Percentiles rank a stretch among this genome's conserved stretches.
These are phyloP conservation scores for Colletotrichum musae DNA, from an alignment of 2,329 filamentous ascomycete species.

Conservation along the genomic window DNA sequence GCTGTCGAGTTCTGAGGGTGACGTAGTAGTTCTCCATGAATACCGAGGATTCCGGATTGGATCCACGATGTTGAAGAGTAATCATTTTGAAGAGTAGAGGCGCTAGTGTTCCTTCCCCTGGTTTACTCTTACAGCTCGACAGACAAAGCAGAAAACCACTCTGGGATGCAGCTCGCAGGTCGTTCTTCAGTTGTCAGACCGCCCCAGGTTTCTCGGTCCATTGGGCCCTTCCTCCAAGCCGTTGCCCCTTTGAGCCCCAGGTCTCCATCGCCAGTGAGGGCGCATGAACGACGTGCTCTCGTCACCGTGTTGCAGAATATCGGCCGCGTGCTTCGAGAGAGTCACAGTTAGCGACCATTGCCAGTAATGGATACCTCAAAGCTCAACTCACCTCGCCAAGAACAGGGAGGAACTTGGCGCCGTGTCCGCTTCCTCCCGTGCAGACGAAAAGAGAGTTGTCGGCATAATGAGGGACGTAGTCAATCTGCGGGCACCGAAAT, in stretches of 20 bases:
- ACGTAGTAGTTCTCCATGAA: conserved; percentile 17
- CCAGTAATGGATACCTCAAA: too few relatives aligned
- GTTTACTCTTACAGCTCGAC: too few relatives aligned
- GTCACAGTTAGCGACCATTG: too few relatives aligned
- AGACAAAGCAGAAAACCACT: too few relatives aligned
- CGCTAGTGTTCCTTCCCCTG: too few relatives aligned
- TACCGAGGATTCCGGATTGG: too few relatives aligned
- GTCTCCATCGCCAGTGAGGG: conserved; percentile 50
- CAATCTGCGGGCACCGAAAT: conserved; percentile 44
- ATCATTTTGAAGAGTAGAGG: too few relatives aligned
- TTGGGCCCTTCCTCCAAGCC: conserved; percentile 50
- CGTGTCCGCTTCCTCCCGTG: conserved; percentile 54
- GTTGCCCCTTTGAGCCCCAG: conserved; percentile 45
- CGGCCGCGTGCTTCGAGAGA: conserved; percentile 48
- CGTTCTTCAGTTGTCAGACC: background rate
- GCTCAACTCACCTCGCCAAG: conserved; percentile 47
- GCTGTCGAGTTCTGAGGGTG: background rate
- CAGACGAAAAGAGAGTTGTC: conserved; percentile 51
- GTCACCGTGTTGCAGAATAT: conserved; percentile 48
- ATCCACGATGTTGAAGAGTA: too few relatives aligned
- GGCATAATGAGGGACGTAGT: conserved; percentile 50
- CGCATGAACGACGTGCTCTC: conserved; percentile 49
- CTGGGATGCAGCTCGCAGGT: background rate
- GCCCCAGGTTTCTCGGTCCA: conserved; percentile 45
- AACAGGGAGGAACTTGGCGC: conserved; percentile 53